Base-by-base conservation (phyloP, 495 filamentous ascomycete genomes). In the Entonaema liquescens region DNA sequence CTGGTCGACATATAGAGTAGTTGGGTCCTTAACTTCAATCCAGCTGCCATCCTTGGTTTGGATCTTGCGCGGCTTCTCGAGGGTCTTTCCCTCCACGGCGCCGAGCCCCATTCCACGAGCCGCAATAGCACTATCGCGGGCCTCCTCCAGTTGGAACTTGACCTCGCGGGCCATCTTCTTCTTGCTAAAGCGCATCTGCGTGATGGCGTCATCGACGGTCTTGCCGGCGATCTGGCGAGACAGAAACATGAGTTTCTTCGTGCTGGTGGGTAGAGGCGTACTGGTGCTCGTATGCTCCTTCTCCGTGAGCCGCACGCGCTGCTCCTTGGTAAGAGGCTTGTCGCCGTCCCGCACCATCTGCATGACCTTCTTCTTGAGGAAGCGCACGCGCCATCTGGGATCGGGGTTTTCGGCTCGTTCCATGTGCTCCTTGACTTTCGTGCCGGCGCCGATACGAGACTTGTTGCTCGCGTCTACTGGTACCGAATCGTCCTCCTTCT, bases 181-280 rank as follows among this genome's bases (percentile, higher is more conserved):
- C 86, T 92, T 91, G 79, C 89, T 93, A 80, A 94, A 97, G 36
- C 90, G 88, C 95, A 99, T 97, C 86, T 99, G 95, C 69, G 91
- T 80, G 65, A 98, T 92, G 13, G 95, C 95, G 31, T 99, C 95
- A 44, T 92, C 93, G 72, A 99, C 83, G 28, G 89, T 90, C 89
- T 97, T 98, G 40, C 95, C 95, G 0, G 87, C 83, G 74, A 99
- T 95, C 83, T 98, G 95, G 29, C 89, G 86, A 35, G 94, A 92
- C 59, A 99, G 79, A 17, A 89, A 86, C 3, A 88, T 89, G 55
- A 99, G 85, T 84, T 98, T 98, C 88, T 98, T 98, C 56, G 91
- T 79, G 13, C 87, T 90, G 0, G 95, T 97, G 76, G 93, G 89
- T 66, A 97, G 80, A 69, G 83, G 84, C 21, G 89, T 85, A 54